A percentile compares a stretch with the other conserved stretches of the same genome.
Conservation (phyloP, 225 moss, liverwort and hornwort genomes). For the Pseudisothecium myosuroides region DNA sequence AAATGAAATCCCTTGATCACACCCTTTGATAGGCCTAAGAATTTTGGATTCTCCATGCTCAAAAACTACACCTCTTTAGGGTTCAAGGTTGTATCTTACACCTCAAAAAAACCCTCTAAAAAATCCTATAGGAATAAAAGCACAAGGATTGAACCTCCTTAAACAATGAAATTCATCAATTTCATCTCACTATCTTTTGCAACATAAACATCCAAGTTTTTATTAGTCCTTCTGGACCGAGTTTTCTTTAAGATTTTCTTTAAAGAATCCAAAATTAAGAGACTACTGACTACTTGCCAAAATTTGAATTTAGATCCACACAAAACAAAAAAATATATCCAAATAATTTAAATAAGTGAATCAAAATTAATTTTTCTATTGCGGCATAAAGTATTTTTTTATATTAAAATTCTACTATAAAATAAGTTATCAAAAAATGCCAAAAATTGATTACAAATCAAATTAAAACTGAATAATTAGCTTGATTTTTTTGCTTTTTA, state of each 20-base stretch:
- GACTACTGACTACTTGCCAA: fast-evolving
- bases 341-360: not conserved
- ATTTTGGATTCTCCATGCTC: not conserved
- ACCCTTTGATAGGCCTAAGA: not conserved
- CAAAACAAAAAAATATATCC: not conserved
- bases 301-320: not conserved
- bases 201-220: constrained; percentile 45
- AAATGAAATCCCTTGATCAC: not conserved
- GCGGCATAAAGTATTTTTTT: not conserved
- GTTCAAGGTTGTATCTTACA: not conserved
- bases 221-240: not conserved
- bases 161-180: constrained; percentile 55
- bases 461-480: not conserved
- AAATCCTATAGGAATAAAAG: constrained; percentile 46
- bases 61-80: not conserved
- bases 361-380: not conserved
- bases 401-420: not conserved
- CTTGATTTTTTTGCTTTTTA: fast-evolving
- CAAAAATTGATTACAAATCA: not conserved
- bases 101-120: not conserved
- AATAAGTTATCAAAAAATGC: not conserved
- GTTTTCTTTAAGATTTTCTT: not conserved
- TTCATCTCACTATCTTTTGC: constrained; percentile 41
- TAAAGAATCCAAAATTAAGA: not conserved
- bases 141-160: constrained; percentile 43